phyloP scores from a whole-genome alignment of 495 filamentous ascomycete species.

The Podospora sp. region DNA sequence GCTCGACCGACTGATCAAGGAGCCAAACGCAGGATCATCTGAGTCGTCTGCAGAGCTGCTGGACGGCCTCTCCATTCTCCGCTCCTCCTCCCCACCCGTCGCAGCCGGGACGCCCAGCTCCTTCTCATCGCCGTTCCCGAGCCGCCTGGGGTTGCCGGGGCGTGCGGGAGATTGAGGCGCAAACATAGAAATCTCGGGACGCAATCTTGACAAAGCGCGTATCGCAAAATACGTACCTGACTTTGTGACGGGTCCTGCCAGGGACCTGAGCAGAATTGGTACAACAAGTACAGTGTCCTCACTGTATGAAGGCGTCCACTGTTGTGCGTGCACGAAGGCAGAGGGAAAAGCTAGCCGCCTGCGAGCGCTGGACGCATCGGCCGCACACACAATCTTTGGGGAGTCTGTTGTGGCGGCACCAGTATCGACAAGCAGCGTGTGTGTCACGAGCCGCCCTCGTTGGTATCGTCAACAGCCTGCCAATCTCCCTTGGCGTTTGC shows the following conservation, averaged over 20 bases:
- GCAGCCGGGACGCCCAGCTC: background rate
- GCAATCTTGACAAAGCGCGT: slow-evolving; percentile 6
- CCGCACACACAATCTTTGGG: background rate
- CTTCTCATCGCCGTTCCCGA: background rate
- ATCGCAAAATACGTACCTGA: background rate
- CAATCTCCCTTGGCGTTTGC: background rate
- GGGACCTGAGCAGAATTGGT: slow-evolving; percentile 2
- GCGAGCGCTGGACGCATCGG: background rate
- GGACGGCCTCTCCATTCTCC: background rate
- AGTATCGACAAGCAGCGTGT: background rate
- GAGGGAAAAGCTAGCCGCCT: background rate
- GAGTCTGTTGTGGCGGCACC: background rate
- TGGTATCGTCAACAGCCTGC: background rate
- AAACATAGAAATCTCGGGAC: background rate
- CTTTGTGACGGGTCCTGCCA: slow-evolving; percentile 9
- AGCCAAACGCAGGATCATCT: slow-evolving; percentile 3
- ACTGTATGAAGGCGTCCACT: background rate
- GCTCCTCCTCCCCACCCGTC: background rate
- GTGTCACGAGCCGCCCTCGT: background rate
- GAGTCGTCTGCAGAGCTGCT: background rate
- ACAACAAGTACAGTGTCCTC: slow-evolving; percentile 6
- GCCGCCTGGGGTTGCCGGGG: background rate
- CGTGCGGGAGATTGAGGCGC: slow-evolving; percentile 1
- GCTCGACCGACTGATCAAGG: slow-evolving; percentile 11
- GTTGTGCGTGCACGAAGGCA: background rate